These are phyloP conservation scores for Copromyces sp. DNA, from an alignment of 495 filamentous ascomycete species.

Conservation along the genomic window DNA sequence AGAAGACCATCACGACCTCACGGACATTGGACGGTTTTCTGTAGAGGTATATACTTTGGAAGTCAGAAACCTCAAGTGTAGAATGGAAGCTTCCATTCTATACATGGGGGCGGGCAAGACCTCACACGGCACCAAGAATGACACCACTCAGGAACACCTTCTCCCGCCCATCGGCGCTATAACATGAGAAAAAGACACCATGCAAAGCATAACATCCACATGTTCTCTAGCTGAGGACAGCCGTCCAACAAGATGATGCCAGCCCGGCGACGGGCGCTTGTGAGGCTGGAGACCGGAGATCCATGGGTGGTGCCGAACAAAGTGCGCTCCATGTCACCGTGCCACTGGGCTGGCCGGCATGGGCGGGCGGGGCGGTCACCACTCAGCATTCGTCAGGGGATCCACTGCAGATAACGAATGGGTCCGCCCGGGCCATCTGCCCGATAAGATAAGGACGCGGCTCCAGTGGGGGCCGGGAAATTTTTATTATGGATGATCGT, in stretches of 20 bases:
- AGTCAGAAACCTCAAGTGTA: neutral
- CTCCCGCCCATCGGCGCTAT: neutral
- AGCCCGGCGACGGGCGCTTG: neutral
- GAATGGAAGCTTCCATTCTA: neutral
- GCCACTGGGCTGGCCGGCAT: neutral
- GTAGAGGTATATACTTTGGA: neutral
- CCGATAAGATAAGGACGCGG: neutral
- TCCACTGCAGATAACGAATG: neutral
- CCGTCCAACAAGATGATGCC: neutral
- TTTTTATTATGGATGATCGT: neutral
- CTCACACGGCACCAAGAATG: neutral
- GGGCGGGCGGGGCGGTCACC: neutral
- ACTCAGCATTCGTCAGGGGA: neutral
- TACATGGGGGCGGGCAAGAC: neutral
- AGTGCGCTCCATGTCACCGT: neutral
- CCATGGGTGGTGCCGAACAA: neutral
- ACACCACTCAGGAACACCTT: neutral
- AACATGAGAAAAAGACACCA: neutral
- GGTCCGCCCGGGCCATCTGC: neutral
- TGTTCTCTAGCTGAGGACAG: neutral
- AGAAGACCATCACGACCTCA: neutral
- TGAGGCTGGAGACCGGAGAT: neutral
- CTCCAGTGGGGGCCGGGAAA: neutral
- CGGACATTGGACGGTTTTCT: neutral
- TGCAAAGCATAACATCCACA: neutral